Evolutionary conservation across 495 filamentous ascomycete genomes (phyloP).

Genomic region (Talaromyces adpressus): DNA sequence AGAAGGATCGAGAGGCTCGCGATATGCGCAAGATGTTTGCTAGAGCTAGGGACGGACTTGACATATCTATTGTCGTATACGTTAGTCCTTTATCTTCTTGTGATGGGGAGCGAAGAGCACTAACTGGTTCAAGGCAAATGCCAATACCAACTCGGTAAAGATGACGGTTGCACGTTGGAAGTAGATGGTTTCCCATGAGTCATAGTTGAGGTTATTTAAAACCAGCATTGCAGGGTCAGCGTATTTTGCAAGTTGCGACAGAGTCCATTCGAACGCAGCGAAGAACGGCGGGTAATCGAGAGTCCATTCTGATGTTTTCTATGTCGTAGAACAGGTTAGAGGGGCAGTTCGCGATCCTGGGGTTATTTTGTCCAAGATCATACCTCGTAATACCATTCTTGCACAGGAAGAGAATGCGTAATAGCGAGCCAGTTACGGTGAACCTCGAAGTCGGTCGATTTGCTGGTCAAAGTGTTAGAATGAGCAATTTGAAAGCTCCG

Average conservation of each 20-base stretch:
- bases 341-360: slow-evolving; percentile 4
- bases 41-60: slow-evolving; percentile 51
- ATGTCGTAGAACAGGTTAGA: not conserved
- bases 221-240: slow-evolving; percentile 76
- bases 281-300: slow-evolving; percentile 98
- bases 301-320: slow-evolving; percentile 96
- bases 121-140: slow-evolving; percentile 77
- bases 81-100: not conserved
- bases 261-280: slow-evolving; percentile 89
- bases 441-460: slow-evolving; percentile 98
- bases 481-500: slow-evolving; percentile 2
- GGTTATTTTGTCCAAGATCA: not conserved
- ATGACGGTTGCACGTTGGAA: slow-evolving; percentile 89
- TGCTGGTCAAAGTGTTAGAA: slow-evolving; percentile 44
- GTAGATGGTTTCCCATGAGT: slow-evolving; percentile 86
- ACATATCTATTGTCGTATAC: slow-evolving; percentile 49
- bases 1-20: slow-evolving; percentile 85
- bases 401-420: slow-evolving; percentile 77
- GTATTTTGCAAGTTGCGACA: slow-evolving; percentile 73
- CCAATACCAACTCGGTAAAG: slow-evolving; percentile 72
- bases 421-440: slow-evolving; percentile 98
- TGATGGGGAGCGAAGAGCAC: not conserved
- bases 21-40: slow-evolving; percentile 75
- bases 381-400: slow-evolving; percentile 93
- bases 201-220: slow-evolving; percentile 73